These are phyloP conservation scores for Erigeron philadelphicus DNA, from an alignment of 140 eudicot species.

Conservation along the genomic window DNA sequence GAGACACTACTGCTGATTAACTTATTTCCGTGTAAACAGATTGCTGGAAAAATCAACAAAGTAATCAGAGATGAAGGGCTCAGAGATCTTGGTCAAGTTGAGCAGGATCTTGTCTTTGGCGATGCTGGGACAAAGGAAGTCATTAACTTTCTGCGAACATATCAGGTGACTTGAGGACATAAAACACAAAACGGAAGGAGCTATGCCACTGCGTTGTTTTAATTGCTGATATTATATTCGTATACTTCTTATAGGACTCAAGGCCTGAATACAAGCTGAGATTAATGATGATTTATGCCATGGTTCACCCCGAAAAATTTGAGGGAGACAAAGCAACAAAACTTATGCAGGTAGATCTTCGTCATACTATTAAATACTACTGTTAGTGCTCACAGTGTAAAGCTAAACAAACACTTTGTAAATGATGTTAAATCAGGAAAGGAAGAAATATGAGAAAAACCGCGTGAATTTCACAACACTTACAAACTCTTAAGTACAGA, in stretches of 20 bases:
- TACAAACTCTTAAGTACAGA: no score
- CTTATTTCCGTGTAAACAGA: conserved; percentile 38
- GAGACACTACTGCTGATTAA: conserved; percentile 15
- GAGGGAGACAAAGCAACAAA: conserved; percentile 92
- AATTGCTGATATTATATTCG: conserved; percentile 8
- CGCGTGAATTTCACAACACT: no score
- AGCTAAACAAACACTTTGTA: neutral
- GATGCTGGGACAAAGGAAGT: conserved; percentile 95
- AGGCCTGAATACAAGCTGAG: conserved; percentile 59
- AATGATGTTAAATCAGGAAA: neutral
- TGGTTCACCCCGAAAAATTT: conserved; percentile 79
- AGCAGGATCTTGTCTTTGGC: conserved; percentile 97
- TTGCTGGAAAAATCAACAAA: conserved; percentile 85
- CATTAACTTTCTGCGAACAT: conserved; percentile 54
- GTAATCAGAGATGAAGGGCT: conserved; percentile 71
- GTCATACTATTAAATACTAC: conserved; percentile 12
- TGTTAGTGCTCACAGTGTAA: conserved; percentile 1
- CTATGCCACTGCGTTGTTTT: neutral
- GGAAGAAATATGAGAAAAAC: neutral
- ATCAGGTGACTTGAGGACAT: conserved; percentile 46
- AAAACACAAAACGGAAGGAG: neutral
- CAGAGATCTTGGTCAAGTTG: conserved; percentile 94
- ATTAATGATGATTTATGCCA: conserved; percentile 74
- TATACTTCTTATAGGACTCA: conserved; percentile 41
- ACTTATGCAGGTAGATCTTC: conserved; percentile 81